Conservation (phyloP, 805 yeast genomes). For the Metschnikowia bowlesiae region DNA sequence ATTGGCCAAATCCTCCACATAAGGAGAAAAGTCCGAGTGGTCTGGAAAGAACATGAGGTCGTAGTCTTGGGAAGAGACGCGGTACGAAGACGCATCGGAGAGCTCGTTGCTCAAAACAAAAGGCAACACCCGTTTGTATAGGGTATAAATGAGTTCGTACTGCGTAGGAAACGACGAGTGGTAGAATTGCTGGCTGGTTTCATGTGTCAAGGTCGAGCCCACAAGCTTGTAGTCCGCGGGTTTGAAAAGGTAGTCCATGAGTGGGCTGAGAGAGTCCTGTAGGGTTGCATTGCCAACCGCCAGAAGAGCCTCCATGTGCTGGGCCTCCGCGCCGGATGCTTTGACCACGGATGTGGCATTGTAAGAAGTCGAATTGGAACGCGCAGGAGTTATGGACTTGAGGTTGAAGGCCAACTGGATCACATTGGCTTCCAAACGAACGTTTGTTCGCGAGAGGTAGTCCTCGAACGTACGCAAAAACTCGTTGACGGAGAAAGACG, state of each 20-base stretch:
- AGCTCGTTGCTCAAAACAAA: slow-evolving; percentile 22
- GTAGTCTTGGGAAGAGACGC: slow-evolving; percentile 21
- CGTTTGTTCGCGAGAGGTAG: slow-evolving; percentile 26
- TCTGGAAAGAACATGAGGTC: slow-evolving; percentile 14
- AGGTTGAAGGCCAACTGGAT: slow-evolving; percentile 29
- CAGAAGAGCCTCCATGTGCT: slow-evolving; percentile 5
- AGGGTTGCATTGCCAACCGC: slow-evolving; percentile 29
- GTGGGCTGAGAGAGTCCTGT: slow-evolving; percentile 18
- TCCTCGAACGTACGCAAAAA: slow-evolving; percentile 19
- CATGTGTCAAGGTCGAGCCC: background rate
- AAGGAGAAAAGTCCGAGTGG: slow-evolving; percentile 6
- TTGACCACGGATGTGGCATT: background rate
- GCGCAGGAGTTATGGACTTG: slow-evolving; percentile 24
- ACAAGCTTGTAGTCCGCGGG: slow-evolving; percentile 20
- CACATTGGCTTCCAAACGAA: slow-evolving; percentile 30
- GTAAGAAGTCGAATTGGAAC: background rate
- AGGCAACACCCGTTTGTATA: slow-evolving; percentile 27
- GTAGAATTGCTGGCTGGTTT: slow-evolving; percentile 13
- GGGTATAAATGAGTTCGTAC: slow-evolving; percentile 21
- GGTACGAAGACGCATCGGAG: slow-evolving; percentile 20
- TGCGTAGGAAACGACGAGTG: slow-evolving; percentile 24
- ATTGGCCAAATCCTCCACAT: slow-evolving; percentile 6
- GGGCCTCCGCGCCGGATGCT: background rate
- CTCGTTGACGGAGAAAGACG: slow-evolving; percentile 21
- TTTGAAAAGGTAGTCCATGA: slow-evolving; percentile 22